A percentile compares a stretch with the other conserved stretches of the same genome.
Conservation (phyloP, 1,139 yeast species). For the Yamadazyma friedrichii region DNA sequence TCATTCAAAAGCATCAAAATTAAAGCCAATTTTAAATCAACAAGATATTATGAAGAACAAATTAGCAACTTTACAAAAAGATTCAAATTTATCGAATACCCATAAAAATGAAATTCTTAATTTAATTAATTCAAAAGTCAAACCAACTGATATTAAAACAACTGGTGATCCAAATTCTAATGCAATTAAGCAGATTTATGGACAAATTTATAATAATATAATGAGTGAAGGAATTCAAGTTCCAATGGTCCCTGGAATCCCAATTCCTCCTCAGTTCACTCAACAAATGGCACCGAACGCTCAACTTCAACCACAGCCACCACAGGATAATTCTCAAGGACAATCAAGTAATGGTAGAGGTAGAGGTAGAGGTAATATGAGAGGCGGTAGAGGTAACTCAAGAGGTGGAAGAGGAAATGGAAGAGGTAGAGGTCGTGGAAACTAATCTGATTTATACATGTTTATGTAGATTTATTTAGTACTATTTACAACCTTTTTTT, state of each 20-base stretch:
- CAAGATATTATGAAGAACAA: conserved; percentile 25
- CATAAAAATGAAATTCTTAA: conserved; percentile 34
- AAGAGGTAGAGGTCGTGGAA: conserved; percentile 16
- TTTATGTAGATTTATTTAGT: conserved; percentile 1
- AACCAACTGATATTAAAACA: conserved; percentile 15
- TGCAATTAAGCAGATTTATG: conserved; percentile 49
- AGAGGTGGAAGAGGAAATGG: conserved; percentile 31
- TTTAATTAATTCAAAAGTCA: conserved; percentile 15
- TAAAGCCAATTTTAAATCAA: conserved; percentile 31
- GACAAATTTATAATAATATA: conserved; percentile 45
- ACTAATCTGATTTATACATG: conserved; percentile 1
- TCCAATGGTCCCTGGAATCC: conserved; percentile 25
- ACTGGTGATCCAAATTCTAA: conserved; percentile 25
- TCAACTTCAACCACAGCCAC: conserved; percentile 2
- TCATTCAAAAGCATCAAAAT: conserved; percentile 66
- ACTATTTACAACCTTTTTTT: conserved; percentile 5
- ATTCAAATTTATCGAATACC: conserved; percentile 11
- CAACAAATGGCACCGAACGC: conserved; percentile 12
- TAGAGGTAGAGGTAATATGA: conserved; percentile 27
- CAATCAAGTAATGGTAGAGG: conserved; percentile 13
- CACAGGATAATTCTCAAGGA: conserved; percentile 7
- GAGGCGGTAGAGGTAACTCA: conserved; percentile 17
- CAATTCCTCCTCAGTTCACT: conserved; percentile 37
- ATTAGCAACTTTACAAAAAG: conserved; percentile 13
- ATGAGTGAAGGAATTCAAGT: conserved; percentile 36